A percentile compares a stretch with the other conserved stretches of the same genome.
Evolutionary conservation across 2,329 filamentous ascomycete genomes (phyloP).

Genomic region (Fonsecaea multimorphosa): DNA sequence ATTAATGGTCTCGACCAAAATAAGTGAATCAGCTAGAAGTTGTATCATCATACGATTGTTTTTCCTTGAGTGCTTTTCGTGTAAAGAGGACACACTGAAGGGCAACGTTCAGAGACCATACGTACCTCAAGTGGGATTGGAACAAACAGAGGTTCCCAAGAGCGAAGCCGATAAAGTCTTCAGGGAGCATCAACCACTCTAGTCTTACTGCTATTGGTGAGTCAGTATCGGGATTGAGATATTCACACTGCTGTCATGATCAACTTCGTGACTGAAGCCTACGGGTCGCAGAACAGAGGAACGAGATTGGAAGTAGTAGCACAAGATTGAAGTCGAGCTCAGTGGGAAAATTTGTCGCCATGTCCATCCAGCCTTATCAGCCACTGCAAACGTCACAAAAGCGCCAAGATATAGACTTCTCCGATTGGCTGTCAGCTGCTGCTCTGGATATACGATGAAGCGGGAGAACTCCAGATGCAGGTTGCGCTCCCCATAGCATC

Average conservation of each 20-base stretch:
- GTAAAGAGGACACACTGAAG: neutral
- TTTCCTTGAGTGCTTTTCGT: neutral
- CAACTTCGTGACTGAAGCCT: neutral
- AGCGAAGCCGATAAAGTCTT: neutral
- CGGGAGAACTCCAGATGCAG: slow-evolving; percentile 14
- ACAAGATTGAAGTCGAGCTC: neutral
- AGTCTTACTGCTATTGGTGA: neutral
- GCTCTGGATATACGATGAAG: slow-evolving; percentile 21
- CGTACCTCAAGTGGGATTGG: neutral
- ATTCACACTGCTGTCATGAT: neutral
- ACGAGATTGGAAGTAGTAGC: neutral
- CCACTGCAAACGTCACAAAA: neutral
- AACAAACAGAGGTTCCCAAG: neutral
- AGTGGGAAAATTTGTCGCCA: neutral
- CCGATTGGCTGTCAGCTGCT: neutral
- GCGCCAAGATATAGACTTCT: neutral
- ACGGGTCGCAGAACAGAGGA: neutral
- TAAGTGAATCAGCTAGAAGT: slow-evolving; percentile 21
- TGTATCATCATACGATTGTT: slow-evolving; percentile 18
- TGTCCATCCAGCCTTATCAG: neutral
- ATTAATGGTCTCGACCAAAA: slow-evolving; percentile 20
- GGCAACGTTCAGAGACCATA: neutral
- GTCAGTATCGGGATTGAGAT: neutral
- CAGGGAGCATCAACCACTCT: neutral
- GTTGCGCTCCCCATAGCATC: slow-evolving; percentile 19